phyloP scores from a whole-genome alignment of 768 basidiomycete genomes.

The Amanita phalloides region DNA sequence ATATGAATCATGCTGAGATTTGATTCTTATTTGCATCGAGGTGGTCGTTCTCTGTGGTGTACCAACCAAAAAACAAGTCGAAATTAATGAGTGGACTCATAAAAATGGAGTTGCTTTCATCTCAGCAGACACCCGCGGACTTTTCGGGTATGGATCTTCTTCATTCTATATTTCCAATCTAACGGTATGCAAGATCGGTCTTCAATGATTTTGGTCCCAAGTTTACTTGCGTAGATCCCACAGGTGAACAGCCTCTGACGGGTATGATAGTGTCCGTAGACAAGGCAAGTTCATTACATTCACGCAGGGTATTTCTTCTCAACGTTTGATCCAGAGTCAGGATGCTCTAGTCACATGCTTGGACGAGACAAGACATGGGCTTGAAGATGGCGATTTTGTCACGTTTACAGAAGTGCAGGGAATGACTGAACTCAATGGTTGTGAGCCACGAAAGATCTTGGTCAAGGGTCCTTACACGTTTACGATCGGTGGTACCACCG shows the following conservation, averaged over 20 bases:
- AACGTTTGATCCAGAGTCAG: conserved; percentile 39
- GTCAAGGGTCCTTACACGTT: conserved; percentile 99
- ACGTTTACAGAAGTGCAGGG: conserved; percentile 95
- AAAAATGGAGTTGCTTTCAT: conserved; percentile 85
- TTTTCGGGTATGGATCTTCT: conserved; percentile 67
- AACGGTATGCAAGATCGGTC: conserved; percentile 47
- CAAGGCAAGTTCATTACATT: conserved; percentile 38
- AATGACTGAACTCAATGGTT: conserved; percentile 83
- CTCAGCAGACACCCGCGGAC: conserved; percentile 80
- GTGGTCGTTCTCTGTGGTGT: conserved; percentile 84
- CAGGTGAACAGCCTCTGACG: conserved; percentile 86
- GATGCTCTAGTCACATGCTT: conserved; percentile 95
- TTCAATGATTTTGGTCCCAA: conserved; percentile 97
- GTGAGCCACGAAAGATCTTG: conserved; percentile 83
- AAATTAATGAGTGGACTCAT: conserved; percentile 95
- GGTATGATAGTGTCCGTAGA: conserved; percentile 97
- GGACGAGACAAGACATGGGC: conserved; percentile 93
- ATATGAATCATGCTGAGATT: conserved; percentile 1
- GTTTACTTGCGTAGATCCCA: conserved; percentile 95
- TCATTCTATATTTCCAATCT: not conserved
- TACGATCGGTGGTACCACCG: conserved; percentile 84
- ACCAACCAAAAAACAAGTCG: conserved; percentile 71
- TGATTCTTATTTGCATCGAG: conserved; percentile 24
- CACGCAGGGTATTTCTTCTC: not conserved
- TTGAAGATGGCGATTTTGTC: conserved; percentile 98